phyloP scores from a whole-genome alignment of 768 basidiomycete species.

The Hygrocybe punicea region DNA sequence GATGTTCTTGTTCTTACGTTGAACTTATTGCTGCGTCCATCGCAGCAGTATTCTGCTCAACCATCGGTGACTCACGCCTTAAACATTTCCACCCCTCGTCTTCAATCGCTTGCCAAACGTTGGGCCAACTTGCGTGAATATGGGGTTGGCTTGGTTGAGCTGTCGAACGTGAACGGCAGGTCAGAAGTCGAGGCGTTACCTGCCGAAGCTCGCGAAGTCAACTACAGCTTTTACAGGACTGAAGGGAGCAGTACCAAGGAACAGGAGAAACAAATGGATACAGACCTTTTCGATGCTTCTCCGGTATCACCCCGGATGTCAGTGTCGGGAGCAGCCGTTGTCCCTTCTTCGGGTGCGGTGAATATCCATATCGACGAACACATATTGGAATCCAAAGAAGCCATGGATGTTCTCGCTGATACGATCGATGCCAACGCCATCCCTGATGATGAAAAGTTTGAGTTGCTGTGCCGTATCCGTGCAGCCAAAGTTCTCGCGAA shows the following conservation, averaged over 20 bases:
- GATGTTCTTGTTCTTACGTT: slow-evolving; percentile 82
- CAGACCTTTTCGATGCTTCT: slow-evolving; percentile 40
- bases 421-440: slow-evolving; percentile 62
- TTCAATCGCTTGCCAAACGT: slow-evolving; percentile 78
- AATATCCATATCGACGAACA: slow-evolving; percentile 61
- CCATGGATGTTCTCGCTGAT: slow-evolving; percentile 73
- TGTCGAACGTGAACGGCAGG: slow-evolving; percentile 55
- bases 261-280: slow-evolving; percentile 47
- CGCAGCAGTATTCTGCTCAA: slow-evolving; percentile 91
- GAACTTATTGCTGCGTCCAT: slow-evolving; percentile 84
- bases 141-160: slow-evolving; percentile 70
- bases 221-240: slow-evolving; percentile 76
- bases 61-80: slow-evolving; percentile 79
- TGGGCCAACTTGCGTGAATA: slow-evolving; percentile 83
- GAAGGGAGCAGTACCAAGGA: slow-evolving; percentile 40
- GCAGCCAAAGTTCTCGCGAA: slow-evolving; percentile 65
- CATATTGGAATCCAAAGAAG: slow-evolving; percentile 53
- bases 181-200: slow-evolving; percentile 61
- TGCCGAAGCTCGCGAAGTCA: slow-evolving; percentile 70
- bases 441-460: slow-evolving; percentile 81
- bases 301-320: slow-evolving; percentile 51
- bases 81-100: slow-evolving; percentile 75
- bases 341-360: slow-evolving; percentile 48
- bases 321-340: slow-evolving; percentile 21
- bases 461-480: slow-evolving; percentile 83